A percentile compares a stretch with the other conserved stretches of the same genome.
These are phyloP conservation scores for Hypoxylon lienhwacheense DNA, from an alignment of 495 filamentous ascomycete species.

Conservation along the genomic window DNA sequence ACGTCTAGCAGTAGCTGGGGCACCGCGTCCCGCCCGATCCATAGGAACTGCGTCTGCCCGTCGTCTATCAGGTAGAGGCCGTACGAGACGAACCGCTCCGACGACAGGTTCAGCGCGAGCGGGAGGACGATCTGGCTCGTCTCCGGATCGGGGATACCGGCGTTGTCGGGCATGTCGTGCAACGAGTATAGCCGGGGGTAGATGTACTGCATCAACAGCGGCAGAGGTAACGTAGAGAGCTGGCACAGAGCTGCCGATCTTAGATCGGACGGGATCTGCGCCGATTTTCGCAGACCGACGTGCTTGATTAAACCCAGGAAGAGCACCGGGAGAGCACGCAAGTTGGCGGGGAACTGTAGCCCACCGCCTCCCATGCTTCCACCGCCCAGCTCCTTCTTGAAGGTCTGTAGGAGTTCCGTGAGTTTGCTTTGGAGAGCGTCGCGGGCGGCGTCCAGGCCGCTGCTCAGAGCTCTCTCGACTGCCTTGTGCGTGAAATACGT, in stretches of 20 bases:
- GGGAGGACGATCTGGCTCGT: conserved; percentile 89
- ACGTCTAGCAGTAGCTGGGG: conserved; percentile 87
- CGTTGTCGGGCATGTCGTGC: conserved; percentile 97
- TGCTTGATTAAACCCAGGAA: conserved; percentile 96
- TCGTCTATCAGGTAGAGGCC: conserved; percentile 98
- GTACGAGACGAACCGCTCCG: conserved; percentile 82
- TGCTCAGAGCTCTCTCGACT: conserved; percentile 83
- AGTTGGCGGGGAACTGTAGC: conserved; percentile 89
- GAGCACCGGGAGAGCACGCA: conserved; percentile 82
- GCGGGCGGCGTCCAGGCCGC: conserved; percentile 84
- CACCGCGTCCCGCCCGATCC: conserved; percentile 91
- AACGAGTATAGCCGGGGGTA: conserved; percentile 92
- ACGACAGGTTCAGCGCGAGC: conserved; percentile 82
- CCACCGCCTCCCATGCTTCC: conserved; percentile 92
- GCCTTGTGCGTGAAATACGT: conserved; percentile 98
- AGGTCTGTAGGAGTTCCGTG: conserved; percentile 90
- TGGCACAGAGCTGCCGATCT: conserved; percentile 90
- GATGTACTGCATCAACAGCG: conserved; percentile 94
- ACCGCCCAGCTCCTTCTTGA: conserved; percentile 93
- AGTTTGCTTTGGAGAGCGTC: conserved; percentile 88
- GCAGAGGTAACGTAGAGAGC: conserved; percentile 88
- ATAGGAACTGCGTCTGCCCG: conserved; percentile 95
- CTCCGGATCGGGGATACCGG: conserved; percentile 78
- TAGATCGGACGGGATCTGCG: conserved; percentile 95
- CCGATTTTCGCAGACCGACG: conserved; percentile 89